A percentile compares a stretch with the other conserved stretches of the same genome.
These are phyloP conservation scores for Zygosaccharomyces pseudobailii DNA, from an alignment of 1,139 yeast species.

Conservation along the genomic window DNA sequence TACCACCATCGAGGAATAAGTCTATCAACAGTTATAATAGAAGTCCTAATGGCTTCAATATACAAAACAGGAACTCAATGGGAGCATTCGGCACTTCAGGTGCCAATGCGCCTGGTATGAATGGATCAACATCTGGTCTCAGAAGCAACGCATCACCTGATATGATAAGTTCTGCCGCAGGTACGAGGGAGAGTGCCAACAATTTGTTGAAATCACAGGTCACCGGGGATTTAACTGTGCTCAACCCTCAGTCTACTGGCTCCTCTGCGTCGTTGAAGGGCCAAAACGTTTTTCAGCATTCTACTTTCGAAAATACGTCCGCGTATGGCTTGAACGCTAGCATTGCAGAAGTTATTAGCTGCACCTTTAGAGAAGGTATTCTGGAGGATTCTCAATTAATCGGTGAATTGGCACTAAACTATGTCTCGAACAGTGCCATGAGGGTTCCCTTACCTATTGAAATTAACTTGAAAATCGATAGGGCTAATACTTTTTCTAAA, in stretches of 20 bases:
- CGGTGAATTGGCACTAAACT: slow-evolving; percentile 77
- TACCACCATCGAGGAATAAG: slow-evolving; percentile 63
- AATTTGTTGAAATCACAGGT: slow-evolving; percentile 15
- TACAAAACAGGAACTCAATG: background rate
- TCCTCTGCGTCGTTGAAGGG: slow-evolving; percentile 29
- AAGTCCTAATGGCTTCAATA: background rate
- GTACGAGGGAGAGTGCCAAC: slow-evolving; percentile 19
- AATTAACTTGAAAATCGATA: slow-evolving; percentile 34
- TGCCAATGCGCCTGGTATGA: background rate
- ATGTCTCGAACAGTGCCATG: slow-evolving; percentile 36
- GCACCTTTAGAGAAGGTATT: slow-evolving; percentile 62
- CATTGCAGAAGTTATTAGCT: slow-evolving; percentile 74
- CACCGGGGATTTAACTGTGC: slow-evolving; percentile 29
- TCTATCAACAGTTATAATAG: background rate
- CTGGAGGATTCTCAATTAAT: slow-evolving; percentile 53
- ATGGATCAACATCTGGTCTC: slow-evolving; percentile 15
- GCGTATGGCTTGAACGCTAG: slow-evolving; percentile 68
- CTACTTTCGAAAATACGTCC: slow-evolving; percentile 32
- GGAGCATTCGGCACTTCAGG: background rate
- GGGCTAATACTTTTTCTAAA: slow-evolving; percentile 32
- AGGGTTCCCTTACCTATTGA: slow-evolving; percentile 33
- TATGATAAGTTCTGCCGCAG: slow-evolving; percentile 2
- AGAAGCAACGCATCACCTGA: background rate
- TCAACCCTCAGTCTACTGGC: slow-evolving; percentile 39
- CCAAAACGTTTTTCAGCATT: slow-evolving; percentile 46